Evolutionary conservation across 306 rosid genomes (phyloP), one percentile per base, ranked within the genome.

Genomic region (Lithocarpus polystachyus): DNA sequence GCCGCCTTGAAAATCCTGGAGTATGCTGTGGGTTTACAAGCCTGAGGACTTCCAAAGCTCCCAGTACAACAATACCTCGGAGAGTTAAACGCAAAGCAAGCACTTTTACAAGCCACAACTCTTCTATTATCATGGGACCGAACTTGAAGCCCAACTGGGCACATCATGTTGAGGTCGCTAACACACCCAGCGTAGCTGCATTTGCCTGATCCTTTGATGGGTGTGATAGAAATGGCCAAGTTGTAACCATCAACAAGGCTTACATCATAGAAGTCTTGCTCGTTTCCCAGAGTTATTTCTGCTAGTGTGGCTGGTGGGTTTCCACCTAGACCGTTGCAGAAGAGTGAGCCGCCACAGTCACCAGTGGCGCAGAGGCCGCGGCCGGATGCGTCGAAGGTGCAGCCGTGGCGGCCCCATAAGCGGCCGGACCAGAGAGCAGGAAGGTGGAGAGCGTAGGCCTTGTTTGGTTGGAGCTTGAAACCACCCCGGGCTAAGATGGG

Each of bases 381-480:
- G 0, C 98, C 97, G 14, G 92, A 56, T 23, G 95, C 72, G 81
- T 94, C 95, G 83, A 94, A 94, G 69, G 90, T 24, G 84, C 99
- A 94, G 73, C 92, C 99, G 51, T 94, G 97, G 43, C 99, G 97
- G 61, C 97, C 99, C 99, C 99, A 94, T 85, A 94, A 80, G 76
- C 99, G 97, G 77, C 98, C 98, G 2, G 98, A 92, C 98, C 98
- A 94, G 77, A 89, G 97, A 0, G 94, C 80, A 0, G 99, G 99
- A 52, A 95, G 84, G 24, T 54, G 82, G 71, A 95, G 92, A 1
- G 92, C 3, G 82, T 83, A 69, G 78, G 86, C 92, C 62, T 83
- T 88, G 86, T 85, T 88, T 18, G 93, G 86, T 1, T 82, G 74
- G 57, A 94, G 97, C 56, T 80, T 76, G 89, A 94, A 94, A 33